These are phyloP conservation scores for Peronospora tabacina DNA, from an alignment of 352 stramenopile genomes.

Conservation along the genomic window DNA sequence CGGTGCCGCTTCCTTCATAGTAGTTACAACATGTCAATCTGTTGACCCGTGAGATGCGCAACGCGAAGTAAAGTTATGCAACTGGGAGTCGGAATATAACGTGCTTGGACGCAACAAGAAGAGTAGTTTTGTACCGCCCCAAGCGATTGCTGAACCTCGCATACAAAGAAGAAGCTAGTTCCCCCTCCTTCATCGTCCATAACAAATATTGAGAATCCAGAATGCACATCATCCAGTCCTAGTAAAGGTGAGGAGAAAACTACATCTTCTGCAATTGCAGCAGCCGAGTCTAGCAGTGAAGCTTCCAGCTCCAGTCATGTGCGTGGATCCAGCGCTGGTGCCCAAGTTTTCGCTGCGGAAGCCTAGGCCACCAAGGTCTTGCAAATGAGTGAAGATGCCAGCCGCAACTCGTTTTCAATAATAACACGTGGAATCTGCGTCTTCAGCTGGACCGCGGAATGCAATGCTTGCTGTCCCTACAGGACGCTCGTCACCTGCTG, in stretches of 20 bases:
- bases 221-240: slow-evolving; percentile 16
- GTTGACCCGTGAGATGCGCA: slow-evolving; percentile 53
- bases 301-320: slow-evolving; percentile 16
- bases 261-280: slow-evolving; percentile 4
- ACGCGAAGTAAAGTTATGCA: slow-evolving; percentile 55
- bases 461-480: slow-evolving; percentile 67
- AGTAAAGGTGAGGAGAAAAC: slow-evolving; percentile 7
- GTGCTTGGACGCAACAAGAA: slow-evolving; percentile 74
- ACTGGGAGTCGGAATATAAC: slow-evolving; percentile 65
- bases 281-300: slow-evolving; percentile 28
- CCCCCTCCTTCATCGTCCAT: slow-evolving; percentile 8
- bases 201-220: slow-evolving; percentile 16
- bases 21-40: slow-evolving; percentile 77
- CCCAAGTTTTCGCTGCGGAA: slow-evolving; percentile 22
- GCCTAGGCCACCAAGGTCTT: slow-evolving; percentile 38
- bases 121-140: slow-evolving; percentile 68
- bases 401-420: slow-evolving; percentile 57
- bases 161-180: slow-evolving; percentile 8
- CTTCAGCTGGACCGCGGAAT: slow-evolving; percentile 66
- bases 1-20: slow-evolving; percentile 64
- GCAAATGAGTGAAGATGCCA: slow-evolving; percentile 41
- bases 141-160: slow-evolving; percentile 58
- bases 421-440: slow-evolving; percentile 64
- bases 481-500: slow-evolving; percentile 74
- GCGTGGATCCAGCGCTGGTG: slow-evolving; percentile 21